phyloP scores from a whole-genome alignment of 1,139 yeast species.

The Hemisphaericaspora subhashii region DNA sequence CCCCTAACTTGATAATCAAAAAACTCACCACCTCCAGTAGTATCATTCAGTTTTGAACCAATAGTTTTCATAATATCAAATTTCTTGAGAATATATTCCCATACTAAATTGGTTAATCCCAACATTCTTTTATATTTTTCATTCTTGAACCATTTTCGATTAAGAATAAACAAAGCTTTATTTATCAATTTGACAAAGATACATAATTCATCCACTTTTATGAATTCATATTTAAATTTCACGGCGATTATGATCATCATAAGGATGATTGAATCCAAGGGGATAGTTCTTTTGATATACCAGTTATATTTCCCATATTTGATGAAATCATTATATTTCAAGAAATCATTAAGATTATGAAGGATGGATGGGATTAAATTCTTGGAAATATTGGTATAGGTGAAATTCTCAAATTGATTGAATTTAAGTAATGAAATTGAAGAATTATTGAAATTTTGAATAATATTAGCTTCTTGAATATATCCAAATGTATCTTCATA shows the following conservation, averaged over 20 bases:
- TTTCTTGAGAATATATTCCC: slow-evolving; percentile 45
- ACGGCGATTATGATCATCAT: slow-evolving; percentile 53
- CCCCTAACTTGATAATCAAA: slow-evolving; percentile 45
- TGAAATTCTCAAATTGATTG: slow-evolving; percentile 34
- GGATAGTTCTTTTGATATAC: slow-evolving; percentile 60
- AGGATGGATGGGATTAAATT: slow-evolving; percentile 59
- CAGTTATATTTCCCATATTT: slow-evolving; percentile 56
- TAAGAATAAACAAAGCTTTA: slow-evolving; percentile 44
- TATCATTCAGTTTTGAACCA: slow-evolving; percentile 25
- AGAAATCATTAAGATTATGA: slow-evolving; percentile 56
- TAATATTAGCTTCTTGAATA: slow-evolving; percentile 40
- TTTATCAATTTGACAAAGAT: slow-evolving; percentile 42
- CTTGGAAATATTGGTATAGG: slow-evolving; percentile 50
- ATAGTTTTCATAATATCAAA: slow-evolving; percentile 34
- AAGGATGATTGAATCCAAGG: slow-evolving; percentile 58
- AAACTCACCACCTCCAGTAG: slow-evolving; percentile 28
- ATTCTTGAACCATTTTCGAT: slow-evolving; percentile 48
- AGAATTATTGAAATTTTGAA: slow-evolving; percentile 35
- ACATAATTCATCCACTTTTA: slow-evolving; percentile 33
- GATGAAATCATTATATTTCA: slow-evolving; percentile 48
- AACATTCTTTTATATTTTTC: slow-evolving; percentile 50
- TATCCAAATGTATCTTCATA: slow-evolving; percentile 46
- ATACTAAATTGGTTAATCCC: slow-evolving; percentile 41
- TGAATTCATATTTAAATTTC: slow-evolving; percentile 49
- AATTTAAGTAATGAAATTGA: slow-evolving; percentile 39